Conservation (phyloP, 2,329 filamentous ascomycete genomes). For the Shiraia bambusicola region DNA sequence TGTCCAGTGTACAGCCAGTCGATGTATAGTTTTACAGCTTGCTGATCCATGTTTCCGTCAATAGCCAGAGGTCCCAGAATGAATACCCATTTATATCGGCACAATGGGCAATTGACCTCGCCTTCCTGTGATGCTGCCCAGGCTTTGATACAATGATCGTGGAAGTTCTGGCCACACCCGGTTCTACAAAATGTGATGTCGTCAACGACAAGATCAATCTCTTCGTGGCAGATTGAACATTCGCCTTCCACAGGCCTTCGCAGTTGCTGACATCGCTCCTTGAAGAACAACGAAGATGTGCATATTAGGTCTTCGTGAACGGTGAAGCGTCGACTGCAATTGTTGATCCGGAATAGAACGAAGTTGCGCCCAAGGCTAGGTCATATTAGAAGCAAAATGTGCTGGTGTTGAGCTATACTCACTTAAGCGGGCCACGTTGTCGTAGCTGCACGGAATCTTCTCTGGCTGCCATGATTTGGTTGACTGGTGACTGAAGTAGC, state of each 20-base stretch:
- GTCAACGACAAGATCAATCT: background rate
- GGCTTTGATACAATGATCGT: constrained; percentile 7
- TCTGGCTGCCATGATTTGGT: background rate
- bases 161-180: constrained; percentile 13
- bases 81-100: background rate
- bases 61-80: background rate
- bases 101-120: constrained; percentile 7
- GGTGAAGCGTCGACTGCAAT: constrained; percentile 6
- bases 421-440: constrained; percentile 1
- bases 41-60: background rate
- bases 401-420: background rate
- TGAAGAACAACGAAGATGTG: constrained; percentile 9
- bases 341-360: constrained; percentile 1
- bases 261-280: no score
- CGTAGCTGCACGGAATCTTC: background rate
- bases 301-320: constrained; percentile 22
- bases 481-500: background rate
- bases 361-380: constrained; percentile 5
- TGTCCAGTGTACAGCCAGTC: constrained; percentile 11
- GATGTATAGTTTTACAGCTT: constrained; percentile 8
- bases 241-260: constrained; percentile 9
- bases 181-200: constrained; percentile 13
- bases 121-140: background rate
- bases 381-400: background rate
- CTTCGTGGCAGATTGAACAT: constrained; percentile 14